These are phyloP conservation scores for Omphalea diandra DNA, from an alignment of 441 rosid species.

Conservation along the genomic window DNA sequence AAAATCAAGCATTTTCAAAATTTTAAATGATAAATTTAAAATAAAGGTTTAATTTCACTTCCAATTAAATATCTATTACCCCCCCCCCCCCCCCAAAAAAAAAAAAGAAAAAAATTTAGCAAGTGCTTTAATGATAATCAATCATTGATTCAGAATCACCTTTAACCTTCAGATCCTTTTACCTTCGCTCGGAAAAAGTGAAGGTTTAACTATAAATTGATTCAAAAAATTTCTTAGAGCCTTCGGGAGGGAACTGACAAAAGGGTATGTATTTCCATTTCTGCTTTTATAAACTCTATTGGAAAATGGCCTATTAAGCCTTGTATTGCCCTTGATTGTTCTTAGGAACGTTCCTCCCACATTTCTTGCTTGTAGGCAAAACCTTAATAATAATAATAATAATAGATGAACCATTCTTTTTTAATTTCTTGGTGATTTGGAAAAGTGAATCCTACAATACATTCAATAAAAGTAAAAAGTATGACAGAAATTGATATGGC, in stretches of 20 bases:
- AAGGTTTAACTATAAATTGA: too few relatives aligned
- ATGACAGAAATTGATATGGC: too few relatives aligned
- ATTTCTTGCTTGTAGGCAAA: slow-evolving; percentile 43
- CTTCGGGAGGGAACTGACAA: background rate
- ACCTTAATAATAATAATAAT: slow-evolving; percentile 40
- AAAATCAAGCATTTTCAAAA: background rate
- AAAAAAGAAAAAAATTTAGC: too few relatives aligned
- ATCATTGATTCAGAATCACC: slow-evolving; percentile 11
- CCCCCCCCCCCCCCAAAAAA: too few relatives aligned
- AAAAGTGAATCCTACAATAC: slow-evolving; percentile 28
- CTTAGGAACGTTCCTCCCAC: slow-evolving; percentile 25
- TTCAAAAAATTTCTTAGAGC: slow-evolving; percentile 2
- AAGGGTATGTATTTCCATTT: slow-evolving; percentile 2
- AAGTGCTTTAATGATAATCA: background rate
- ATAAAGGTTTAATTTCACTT: background rate
- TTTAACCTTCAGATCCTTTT: background rate
- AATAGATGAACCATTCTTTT: slow-evolving; percentile 43
- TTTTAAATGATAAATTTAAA: background rate
- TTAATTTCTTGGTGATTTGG: slow-evolving; percentile 44
- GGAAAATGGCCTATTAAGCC: slow-evolving; percentile 9
- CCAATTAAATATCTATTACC: background rate
- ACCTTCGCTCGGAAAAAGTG: background rate
- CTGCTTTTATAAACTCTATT: background rate
- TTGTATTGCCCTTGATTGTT: slow-evolving; percentile 17
- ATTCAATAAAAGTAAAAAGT: slow-evolving; percentile 9